A percentile compares a stretch with the other conserved stretches of the same genome.
phyloP scores from a whole-genome alignment of 495 filamentous ascomycete genomes.

The Podospora pseudocomata region DNA sequence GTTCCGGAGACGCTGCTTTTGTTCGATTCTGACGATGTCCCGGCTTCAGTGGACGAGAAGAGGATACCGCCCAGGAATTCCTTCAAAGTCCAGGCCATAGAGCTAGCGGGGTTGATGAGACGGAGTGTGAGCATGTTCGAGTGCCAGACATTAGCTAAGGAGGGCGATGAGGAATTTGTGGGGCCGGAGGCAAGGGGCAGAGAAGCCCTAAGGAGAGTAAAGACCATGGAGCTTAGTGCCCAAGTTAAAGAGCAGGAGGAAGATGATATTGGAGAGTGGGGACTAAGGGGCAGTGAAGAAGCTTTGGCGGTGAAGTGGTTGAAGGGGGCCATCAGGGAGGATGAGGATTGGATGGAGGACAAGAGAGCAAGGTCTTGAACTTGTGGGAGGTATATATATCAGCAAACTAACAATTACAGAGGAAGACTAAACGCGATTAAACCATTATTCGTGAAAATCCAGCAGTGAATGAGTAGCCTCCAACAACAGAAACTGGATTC shows the following conservation, averaged over 20 bases:
- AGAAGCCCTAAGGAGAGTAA: slow-evolving; percentile 17
- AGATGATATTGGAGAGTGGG: slow-evolving; percentile 1
- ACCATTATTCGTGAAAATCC: not conserved
- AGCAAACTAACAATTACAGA: not conserved
- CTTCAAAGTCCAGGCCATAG: slow-evolving; percentile 36
- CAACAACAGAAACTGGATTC: not conserved
- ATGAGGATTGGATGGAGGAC: slow-evolving; percentile 4
- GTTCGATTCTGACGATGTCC: slow-evolving; percentile 31
- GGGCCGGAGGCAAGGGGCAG: slow-evolving; percentile 11
- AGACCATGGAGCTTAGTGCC: slow-evolving; percentile 12
- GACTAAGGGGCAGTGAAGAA: slow-evolving; percentile 17
- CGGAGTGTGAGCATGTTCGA: slow-evolving; percentile 38
- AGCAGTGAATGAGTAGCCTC: not conserved
- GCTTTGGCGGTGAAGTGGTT: slow-evolving; percentile 29
- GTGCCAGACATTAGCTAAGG: slow-evolving; percentile 24
- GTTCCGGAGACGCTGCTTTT: slow-evolving; percentile 34
- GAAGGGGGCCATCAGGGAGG: slow-evolving; percentile 23
- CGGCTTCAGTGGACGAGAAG: slow-evolving; percentile 7
- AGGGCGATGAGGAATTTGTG: slow-evolving; percentile 25
- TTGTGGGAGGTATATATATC: not conserved
- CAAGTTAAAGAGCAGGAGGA: not conserved
- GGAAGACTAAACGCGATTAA: not conserved
- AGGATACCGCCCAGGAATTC: slow-evolving; percentile 20
- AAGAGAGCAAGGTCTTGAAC: not conserved
- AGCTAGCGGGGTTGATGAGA: slow-evolving; percentile 36